These are phyloP conservation scores for Wickerhamomyces mucosus DNA, from an alignment of 805 yeast species.

Conservation along the genomic window DNA sequence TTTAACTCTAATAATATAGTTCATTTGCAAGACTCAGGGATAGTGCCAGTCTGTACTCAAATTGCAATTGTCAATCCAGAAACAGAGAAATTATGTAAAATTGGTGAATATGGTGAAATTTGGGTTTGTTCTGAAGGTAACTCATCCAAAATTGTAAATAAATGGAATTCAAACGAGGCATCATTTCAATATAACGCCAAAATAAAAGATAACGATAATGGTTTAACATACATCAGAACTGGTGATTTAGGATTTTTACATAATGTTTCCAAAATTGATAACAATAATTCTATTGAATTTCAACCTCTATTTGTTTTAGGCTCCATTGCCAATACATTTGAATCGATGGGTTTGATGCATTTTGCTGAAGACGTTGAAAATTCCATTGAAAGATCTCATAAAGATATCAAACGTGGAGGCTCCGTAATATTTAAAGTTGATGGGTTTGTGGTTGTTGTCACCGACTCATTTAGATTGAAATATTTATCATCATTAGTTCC, in stretches of 20 bases:
- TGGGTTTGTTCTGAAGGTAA: constrained; percentile 94
- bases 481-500: constrained; percentile 72
- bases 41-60: constrained; percentile 91
- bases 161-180: constrained; percentile 30
- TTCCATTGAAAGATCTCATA: constrained; percentile 46
- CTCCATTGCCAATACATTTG: constrained; percentile 77
- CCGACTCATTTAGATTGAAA: constrained; percentile 46
- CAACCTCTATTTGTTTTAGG: constrained; percentile 85
- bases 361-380: constrained; percentile 79
- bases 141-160: constrained; percentile 43
- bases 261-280: constrained; percentile 42
- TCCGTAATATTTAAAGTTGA: constrained; percentile 74
- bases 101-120: constrained; percentile 93
- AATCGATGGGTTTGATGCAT: constrained; percentile 82
- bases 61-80: constrained; percentile 94
- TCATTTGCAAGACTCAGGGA: constrained; percentile 86
- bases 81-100: constrained; percentile 64
- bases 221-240: constrained; percentile 66
- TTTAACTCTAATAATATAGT: constrained; percentile 47
- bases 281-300: constrained; percentile 31
- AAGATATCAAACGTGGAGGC: constrained; percentile 41
- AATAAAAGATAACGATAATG: constrained; percentile 54
- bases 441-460: constrained; percentile 65
- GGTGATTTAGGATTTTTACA: constrained; percentile 94
- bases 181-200: constrained; percentile 48